Percentiles rank a stretch among this genome's conserved stretches.
Conservation (phyloP, 169 alveolate genomes). For the Plasmodium relictum region DNA sequence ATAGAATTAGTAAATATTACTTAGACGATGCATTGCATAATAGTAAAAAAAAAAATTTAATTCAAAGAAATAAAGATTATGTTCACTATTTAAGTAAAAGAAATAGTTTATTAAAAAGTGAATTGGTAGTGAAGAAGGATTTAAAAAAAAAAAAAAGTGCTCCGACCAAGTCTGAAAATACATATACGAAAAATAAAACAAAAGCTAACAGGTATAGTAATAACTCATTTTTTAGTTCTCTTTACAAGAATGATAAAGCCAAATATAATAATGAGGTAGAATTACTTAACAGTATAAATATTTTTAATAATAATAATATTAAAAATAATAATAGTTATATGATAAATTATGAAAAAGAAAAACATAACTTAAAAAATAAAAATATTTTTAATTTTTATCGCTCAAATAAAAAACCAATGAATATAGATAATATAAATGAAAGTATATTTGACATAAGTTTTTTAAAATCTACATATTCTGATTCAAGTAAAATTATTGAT, state of each 20-base stretch:
- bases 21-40: constrained; percentile 9
- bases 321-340: constrained; percentile 4
- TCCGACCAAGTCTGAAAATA: neutral
- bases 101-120: constrained; percentile 58
- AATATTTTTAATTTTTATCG: neutral
- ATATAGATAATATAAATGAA: neutral
- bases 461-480: constrained; percentile 52
- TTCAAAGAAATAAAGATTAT: constrained; percentile 60
- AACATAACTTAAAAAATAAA: neutral
- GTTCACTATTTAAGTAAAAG: constrained; percentile 57
- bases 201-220: constrained; percentile 15
- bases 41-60: constrained; percentile 52
- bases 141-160: constrained; percentile 38
- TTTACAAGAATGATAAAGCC: constrained; percentile 5
- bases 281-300: constrained; percentile 16
- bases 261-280: constrained; percentile 12
- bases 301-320: constrained; percentile 7
- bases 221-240: constrained; percentile 4
- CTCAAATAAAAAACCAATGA: neutral
- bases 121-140: constrained; percentile 31
- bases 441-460: constrained; percentile 29
- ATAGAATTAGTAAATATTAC: constrained; percentile 7
- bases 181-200: constrained; percentile 1
- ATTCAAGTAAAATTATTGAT: constrained; percentile 48
- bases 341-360: neutral